These are phyloP conservation scores for Candida sp. DNA, from an alignment of 1,139 yeast species.

Conservation along the genomic window DNA sequence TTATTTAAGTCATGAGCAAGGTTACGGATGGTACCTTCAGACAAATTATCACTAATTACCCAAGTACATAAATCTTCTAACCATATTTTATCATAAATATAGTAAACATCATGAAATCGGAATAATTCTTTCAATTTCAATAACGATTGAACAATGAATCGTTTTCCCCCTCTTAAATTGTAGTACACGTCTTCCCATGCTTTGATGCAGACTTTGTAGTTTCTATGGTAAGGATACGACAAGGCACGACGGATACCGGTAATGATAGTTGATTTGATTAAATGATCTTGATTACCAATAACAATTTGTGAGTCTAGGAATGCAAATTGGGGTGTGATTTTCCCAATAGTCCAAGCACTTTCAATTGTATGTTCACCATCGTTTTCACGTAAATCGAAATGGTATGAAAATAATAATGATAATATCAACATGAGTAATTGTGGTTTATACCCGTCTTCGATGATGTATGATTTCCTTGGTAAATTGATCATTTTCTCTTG, in stretches of 20 bases:
- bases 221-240: constrained; percentile 76
- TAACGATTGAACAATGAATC: constrained; percentile 57
- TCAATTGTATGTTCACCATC: constrained; percentile 81
- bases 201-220: constrained; percentile 53
- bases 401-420: constrained; percentile 66
- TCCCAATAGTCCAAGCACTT: constrained; percentile 94
- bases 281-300: constrained; percentile 22
- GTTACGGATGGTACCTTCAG: constrained; percentile 49
- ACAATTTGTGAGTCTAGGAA: constrained; percentile 60
- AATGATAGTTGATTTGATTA: constrained; percentile 50
- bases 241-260: constrained; percentile 71
- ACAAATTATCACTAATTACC: constrained; percentile 59
- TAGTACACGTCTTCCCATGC: constrained; percentile 79
- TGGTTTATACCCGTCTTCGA: constrained; percentile 43
- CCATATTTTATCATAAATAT: constrained; percentile 78
- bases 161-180: constrained; percentile 65
- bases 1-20: constrained; percentile 64
- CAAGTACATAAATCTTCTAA: constrained; percentile 80
- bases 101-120: constrained; percentile 82
- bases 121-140: constrained; percentile 69
- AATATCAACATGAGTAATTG: constrained; percentile 58
- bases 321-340: constrained; percentile 72
- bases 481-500: constrained; percentile 64
- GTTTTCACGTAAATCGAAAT: constrained; percentile 72
- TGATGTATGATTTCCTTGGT: constrained; percentile 60